These are phyloP conservation scores for Alternaria dauci DNA, from an alignment of 2,329 filamentous ascomycete genomes.

Conservation along the genomic window DNA sequence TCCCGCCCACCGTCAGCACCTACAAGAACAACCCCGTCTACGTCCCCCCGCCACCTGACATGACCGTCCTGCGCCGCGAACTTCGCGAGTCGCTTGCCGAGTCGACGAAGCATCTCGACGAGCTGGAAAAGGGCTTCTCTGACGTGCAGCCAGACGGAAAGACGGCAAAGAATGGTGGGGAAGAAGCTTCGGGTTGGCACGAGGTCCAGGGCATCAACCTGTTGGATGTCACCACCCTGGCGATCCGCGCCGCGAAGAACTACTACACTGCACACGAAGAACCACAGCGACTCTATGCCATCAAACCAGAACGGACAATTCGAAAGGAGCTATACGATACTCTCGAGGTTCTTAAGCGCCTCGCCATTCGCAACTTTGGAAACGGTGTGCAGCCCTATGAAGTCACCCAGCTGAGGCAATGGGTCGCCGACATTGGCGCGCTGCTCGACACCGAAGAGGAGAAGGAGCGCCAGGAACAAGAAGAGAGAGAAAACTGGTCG, in stretches of 20 bases:
- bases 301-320: constrained; percentile 87
- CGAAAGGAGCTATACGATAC: constrained; percentile 84
- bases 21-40: constrained; percentile 87
- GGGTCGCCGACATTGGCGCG: constrained; percentile 79
- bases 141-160: constrained; percentile 14
- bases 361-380: constrained; percentile 86
- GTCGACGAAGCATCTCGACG: constrained; percentile 72
- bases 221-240: constrained; percentile 89
- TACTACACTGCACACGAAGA: constrained; percentile 95
- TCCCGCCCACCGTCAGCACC: constrained; percentile 96
- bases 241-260: constrained; percentile 93
- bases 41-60: constrained; percentile 83
- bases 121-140: constrained; percentile 57
- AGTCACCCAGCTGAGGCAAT: constrained; percentile 74
- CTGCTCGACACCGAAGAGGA: constrained; percentile 81
- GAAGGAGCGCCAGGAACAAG: constrained; percentile 76
- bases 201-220: constrained; percentile 93
- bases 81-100: constrained; percentile 73
- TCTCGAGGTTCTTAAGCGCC: constrained; percentile 89
- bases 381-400: constrained; percentile 84
- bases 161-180: constrained; percentile 19
- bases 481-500: constrained; percentile 76
- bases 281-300: constrained; percentile 82
- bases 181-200: constrained; percentile 71
- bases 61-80: constrained; percentile 77